These are phyloP conservation scores for Senna tora DNA, from an alignment of 306 rosid species.

Conservation along the genomic window DNA sequence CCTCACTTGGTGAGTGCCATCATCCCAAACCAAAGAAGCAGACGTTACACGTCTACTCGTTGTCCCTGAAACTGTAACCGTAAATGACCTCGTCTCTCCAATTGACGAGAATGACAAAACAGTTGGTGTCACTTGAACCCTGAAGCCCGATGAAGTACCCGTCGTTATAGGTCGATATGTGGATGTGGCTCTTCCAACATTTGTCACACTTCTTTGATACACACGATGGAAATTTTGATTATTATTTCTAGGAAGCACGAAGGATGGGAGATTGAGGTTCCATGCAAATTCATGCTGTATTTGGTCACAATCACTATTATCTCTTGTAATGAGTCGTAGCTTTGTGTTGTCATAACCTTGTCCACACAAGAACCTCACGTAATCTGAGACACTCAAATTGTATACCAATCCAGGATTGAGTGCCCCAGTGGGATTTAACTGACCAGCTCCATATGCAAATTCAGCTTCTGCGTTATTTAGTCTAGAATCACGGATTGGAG, in stretches of 20 bases:
- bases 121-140: slow-evolving; percentile 23
- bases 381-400: slow-evolving; percentile 5
- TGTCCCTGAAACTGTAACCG: slow-evolving; percentile 8
- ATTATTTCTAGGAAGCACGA: slow-evolving; percentile 14
- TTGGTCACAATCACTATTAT: background rate
- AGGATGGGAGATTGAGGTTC: slow-evolving; percentile 49
- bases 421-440: slow-evolving; percentile 39
- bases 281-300: background rate
- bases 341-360: slow-evolving; percentile 39
- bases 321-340: background rate
- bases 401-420: slow-evolving; percentile 43
- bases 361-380: slow-evolving; percentile 39
- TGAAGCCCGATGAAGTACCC: background rate
- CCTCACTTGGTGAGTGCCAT: slow-evolving; percentile 27
- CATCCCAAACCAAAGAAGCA: slow-evolving; percentile 33
- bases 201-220: background rate
- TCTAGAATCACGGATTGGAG: slow-evolving; percentile 25
- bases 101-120: slow-evolving; percentile 20
- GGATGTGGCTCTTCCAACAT: background rate
- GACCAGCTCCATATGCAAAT: slow-evolving; percentile 52
- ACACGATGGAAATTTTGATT: background rate
- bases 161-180: background rate
- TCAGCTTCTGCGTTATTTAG: slow-evolving; percentile 40
- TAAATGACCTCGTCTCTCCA: slow-evolving; percentile 15
- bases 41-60: background rate